phyloP scores from a whole-genome alignment of 2,329 filamentous ascomycete species.

The Clarireedia paspali region DNA sequence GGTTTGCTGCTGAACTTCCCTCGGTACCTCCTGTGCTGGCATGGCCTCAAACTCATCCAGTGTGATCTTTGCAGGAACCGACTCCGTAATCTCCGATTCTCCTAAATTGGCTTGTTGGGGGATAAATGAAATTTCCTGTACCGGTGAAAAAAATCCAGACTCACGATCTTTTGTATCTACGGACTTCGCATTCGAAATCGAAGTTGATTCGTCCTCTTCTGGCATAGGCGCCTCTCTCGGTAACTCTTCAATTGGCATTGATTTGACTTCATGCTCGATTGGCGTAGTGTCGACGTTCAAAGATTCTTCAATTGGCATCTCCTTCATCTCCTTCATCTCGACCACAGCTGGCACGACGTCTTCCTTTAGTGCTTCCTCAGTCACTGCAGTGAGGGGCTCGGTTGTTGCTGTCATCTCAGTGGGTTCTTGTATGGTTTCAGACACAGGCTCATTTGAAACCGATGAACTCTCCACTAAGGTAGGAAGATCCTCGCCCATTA shows the following conservation, averaged over 20 bases:
- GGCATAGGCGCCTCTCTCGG: constrained; percentile 3
- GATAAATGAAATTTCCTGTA: constrained; percentile 6
- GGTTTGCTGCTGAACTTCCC: constrained; percentile 9
- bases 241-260: constrained; percentile 2
- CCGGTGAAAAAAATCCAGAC: constrained; percentile 14
- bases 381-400: neutral
- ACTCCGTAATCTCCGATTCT: constrained; percentile 3
- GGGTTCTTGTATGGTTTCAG: neutral
- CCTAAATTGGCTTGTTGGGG: constrained; percentile 4
- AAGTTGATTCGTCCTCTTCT: constrained; percentile 13
- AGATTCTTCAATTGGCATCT: neutral
- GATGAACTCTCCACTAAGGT: neutral
- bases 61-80: constrained; percentile 6
- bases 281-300: neutral
- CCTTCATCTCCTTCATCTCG: neutral
- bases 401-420: neutral
- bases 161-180: constrained; percentile 20
- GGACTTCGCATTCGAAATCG: constrained; percentile 12
- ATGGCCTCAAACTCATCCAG: constrained; percentile 4
- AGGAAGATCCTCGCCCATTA: neutral
- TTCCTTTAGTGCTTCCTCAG: neutral
- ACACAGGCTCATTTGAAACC: neutral
- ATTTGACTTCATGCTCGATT: neutral
- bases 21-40: constrained; percentile 4
- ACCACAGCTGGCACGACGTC: neutral